Evolutionary conservation across 1,139 yeast species (phyloP).

Genomic region (Debaryomyces sp.): DNA sequence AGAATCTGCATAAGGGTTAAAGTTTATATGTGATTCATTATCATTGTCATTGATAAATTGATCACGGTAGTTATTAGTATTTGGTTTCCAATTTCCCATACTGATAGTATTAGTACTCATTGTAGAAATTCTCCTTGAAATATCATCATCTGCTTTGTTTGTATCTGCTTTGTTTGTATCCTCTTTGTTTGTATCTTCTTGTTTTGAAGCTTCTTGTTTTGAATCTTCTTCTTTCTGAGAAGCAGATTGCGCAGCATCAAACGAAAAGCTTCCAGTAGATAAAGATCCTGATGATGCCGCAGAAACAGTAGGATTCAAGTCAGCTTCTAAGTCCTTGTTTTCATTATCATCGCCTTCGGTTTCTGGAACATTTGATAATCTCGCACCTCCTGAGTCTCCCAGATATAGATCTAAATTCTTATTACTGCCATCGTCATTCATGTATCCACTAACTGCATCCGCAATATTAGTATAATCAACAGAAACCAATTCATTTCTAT

Average conservation of each 20-base stretch:
- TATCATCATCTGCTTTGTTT: conserved; percentile 18
- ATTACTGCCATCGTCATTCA: conserved; percentile 15
- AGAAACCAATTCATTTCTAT: conserved; percentile 23
- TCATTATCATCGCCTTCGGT: background rate
- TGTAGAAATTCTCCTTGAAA: conserved; percentile 37
- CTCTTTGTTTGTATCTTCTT: background rate
- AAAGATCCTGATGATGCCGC: conserved; percentile 40
- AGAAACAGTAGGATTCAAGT: conserved; percentile 23
- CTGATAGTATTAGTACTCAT: conserved; percentile 43
- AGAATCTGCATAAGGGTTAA: conserved; percentile 29
- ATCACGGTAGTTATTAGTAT: conserved; percentile 51
- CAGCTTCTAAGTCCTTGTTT: conserved; percentile 9
- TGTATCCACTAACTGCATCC: conserved; percentile 29
- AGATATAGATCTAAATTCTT: conserved; percentile 8
- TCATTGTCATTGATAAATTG: conserved; percentile 53
- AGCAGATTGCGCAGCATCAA: conserved; percentile 16
- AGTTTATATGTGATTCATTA: conserved; percentile 41
- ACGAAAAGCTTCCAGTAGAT: conserved; percentile 40
- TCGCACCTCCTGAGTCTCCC: conserved; percentile 1
- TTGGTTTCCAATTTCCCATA: conserved; percentile 58
- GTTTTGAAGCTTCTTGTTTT: background rate
- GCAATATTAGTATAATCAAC: conserved; percentile 31
- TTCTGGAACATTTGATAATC: background rate
- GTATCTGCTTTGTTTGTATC: too few relatives aligned
- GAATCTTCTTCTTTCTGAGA: background rate